Evolutionary conservation across 2,329 filamentous ascomycete species (phyloP).

Genomic region (Exophiala sideris): DNA sequence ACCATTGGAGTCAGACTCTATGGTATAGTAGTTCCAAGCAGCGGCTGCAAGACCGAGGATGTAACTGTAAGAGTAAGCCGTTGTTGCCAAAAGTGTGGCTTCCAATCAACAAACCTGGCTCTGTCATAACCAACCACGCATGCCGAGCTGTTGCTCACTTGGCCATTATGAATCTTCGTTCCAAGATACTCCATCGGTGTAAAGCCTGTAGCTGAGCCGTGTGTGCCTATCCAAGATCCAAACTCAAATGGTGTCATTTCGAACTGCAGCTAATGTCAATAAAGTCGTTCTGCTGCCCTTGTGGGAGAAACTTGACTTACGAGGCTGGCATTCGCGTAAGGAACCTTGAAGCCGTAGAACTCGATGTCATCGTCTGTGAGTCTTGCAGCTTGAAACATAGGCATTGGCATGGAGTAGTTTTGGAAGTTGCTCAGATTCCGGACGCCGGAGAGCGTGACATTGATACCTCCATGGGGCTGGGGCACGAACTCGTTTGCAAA

Average conservation of each 20-base stretch:
- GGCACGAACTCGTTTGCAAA: constrained; percentile 40
- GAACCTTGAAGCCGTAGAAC: constrained; percentile 6
- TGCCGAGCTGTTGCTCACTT: not conserved
- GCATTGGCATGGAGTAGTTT: constrained; percentile 40
- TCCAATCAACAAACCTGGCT: not conserved
- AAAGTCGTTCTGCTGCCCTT: no score
- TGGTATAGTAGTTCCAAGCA: constrained; percentile 12
- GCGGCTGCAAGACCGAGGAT: constrained; percentile 4
- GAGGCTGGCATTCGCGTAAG: constrained; percentile 7
- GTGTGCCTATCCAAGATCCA: constrained; percentile 43
- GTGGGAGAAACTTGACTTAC: not conserved
- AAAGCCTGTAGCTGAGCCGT: constrained; percentile 8
- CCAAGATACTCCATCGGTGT: constrained; percentile 16
- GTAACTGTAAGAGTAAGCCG: not conserved
- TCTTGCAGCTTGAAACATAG: constrained; percentile 42
- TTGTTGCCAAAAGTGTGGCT: not conserved
- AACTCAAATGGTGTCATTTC: constrained; percentile 20
- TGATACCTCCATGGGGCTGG: constrained; percentile 37
- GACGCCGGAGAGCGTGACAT: constrained; percentile 35
- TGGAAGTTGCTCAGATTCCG: constrained; percentile 40
- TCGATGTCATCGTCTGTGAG: constrained; percentile 17
- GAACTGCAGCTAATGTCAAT: constrained; percentile 34
- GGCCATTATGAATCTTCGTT: constrained; percentile 4
- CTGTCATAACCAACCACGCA: constrained; percentile 8
- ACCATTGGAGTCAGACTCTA: constrained; percentile 9